Evolutionary conservation across 140 eudicot genomes (phyloP).

Genomic region (Flaveria floridana): DNA sequence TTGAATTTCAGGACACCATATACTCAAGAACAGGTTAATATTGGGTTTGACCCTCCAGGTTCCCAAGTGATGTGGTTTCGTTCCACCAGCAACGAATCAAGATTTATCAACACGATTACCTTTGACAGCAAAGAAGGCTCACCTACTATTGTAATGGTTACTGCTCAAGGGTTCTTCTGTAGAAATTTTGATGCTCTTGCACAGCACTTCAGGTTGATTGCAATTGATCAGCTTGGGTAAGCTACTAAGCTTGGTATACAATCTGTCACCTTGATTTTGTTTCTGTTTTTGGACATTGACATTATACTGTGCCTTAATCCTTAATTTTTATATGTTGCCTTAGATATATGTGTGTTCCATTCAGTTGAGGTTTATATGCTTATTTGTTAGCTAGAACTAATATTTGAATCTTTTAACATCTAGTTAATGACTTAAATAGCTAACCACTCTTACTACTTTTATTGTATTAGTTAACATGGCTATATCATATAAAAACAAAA

Average conservation of each 20-base stretch:
- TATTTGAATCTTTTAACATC: neutral
- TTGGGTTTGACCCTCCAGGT: conserved; percentile 89
- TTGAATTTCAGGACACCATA: conserved; percentile 64
- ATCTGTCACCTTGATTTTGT: neutral
- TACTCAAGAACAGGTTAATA: conserved; percentile 66
- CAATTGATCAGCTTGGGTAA: conserved; percentile 94
- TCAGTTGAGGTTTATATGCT: neutral
- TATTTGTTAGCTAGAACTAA: neutral
- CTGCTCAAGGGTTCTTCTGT: conserved; percentile 90
- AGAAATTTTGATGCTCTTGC: conserved; percentile 86
- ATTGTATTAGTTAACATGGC: neutral
- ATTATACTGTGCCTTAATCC: neutral
- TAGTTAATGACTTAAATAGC: conserved; percentile 3
- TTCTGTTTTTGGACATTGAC: conserved; percentile 1
- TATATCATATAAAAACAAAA: neutral
- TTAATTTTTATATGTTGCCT: neutral
- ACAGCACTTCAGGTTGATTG: conserved; percentile 67
- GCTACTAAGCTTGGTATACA: conserved; percentile 47
- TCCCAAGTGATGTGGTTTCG: conserved; percentile 85
- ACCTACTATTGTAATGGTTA: conserved; percentile 93
- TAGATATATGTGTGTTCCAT: neutral
- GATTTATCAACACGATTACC: conserved; percentile 79
- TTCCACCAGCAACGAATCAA: conserved; percentile 67
- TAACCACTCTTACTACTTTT: neutral
- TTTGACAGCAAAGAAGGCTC: conserved; percentile 71